Percentiles rank a stretch among this genome's conserved stretches.
Evolutionary conservation across 1,284 basidiomycete species (phyloP).

Genomic region (Kwoniella shivajii): DNA sequence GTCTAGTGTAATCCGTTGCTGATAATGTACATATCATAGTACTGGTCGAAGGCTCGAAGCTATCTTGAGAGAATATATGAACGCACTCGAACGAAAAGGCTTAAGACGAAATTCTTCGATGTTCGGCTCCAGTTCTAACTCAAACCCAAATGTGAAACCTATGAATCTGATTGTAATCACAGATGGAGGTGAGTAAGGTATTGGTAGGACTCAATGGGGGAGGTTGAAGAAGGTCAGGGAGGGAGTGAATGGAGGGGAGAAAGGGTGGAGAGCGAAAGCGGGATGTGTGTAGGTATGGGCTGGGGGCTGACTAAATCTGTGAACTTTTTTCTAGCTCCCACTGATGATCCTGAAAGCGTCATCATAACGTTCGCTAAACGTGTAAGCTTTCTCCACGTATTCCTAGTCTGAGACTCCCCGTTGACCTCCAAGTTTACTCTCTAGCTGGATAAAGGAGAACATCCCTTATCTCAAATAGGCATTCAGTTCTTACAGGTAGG

Average conservation of each 20-base stretch:
- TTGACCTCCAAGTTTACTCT: background rate
- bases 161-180: conserved; percentile 50
- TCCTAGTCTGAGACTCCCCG: background rate
- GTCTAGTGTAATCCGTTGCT: background rate
- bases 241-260: no score
- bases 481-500: conserved; percentile 55
- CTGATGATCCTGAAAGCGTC: conserved; percentile 44
- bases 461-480: conserved; percentile 53
- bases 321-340: conserved; percentile 26
- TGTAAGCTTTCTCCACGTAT: conserved; percentile 13
- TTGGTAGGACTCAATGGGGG: no score
- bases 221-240: no score
- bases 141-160: conserved; percentile 31
- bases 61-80: conserved; percentile 49
- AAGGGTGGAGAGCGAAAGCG: no score
- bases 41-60: conserved; percentile 42
- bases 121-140: conserved; percentile 9
- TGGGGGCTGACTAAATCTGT: no score
- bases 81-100: conserved; percentile 32
- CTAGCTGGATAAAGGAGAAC: conserved; percentile 52
- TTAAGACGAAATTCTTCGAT: conserved; percentile 11
- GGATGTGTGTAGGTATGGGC: no score
- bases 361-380: conserved; percentile 35
- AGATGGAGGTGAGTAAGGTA: conserved; percentile 37
- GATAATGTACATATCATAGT: conserved; percentile 17